Conservation (phyloP, 306 rosid genomes). For the Dryas alaskensis region DNA sequence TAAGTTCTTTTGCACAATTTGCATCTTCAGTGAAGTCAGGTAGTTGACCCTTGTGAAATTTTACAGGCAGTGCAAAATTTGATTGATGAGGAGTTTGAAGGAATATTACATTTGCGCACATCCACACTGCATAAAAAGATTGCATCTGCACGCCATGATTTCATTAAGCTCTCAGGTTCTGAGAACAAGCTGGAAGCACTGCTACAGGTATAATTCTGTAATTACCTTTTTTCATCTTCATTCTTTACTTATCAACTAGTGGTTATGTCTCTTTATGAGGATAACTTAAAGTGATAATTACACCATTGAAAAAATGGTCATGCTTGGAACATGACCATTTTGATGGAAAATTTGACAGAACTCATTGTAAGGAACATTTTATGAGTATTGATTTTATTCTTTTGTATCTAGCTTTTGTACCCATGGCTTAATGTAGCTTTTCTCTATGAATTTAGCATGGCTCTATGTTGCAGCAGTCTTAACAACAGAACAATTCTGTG, state of each 20-base stretch:
- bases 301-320: too few relatives aligned
- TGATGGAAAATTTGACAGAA: too few relatives aligned
- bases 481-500: not conserved
- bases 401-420: not conserved
- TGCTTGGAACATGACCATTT: too few relatives aligned
- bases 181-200: conserved; percentile 95
- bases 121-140: conserved; percentile 80
- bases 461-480: not conserved
- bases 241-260: conserved; percentile 15
- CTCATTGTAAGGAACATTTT: not conserved
- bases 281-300: not conserved
- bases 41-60: conserved; percentile 27
- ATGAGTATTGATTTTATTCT: not conserved
- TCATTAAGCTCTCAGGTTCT: conserved; percentile 78
- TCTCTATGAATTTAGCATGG: not conserved
- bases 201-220: conserved; percentile 59
- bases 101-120: conserved; percentile 88
- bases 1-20: conserved; percentile 15
- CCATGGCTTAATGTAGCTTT: not conserved
- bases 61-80: conserved; percentile 88
- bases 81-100: conserved; percentile 89
- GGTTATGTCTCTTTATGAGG: conserved; percentile 11
- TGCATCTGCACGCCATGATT: conserved; percentile 94
- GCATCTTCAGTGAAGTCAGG: not conserved
- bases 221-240: conserved; percentile 1